Base-by-base conservation (phyloP, 2,329 filamentous ascomycete genomes). In the Cordyceps cicadae region DNA sequence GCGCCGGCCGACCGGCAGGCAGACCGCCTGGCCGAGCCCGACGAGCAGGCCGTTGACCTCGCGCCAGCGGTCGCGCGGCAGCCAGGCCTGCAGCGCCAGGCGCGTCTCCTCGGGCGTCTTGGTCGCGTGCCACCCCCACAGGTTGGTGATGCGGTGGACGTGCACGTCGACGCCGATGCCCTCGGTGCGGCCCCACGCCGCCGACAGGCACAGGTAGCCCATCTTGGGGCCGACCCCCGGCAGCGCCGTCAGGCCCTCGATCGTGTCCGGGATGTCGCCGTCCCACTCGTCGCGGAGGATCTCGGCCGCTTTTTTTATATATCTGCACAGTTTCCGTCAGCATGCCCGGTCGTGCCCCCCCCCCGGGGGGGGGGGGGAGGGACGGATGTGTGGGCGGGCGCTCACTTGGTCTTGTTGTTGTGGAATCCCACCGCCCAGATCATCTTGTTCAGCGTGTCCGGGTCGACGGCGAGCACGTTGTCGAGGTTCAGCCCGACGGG, bases 121-220 rank as follows among this genome's bases (percentile, higher is more conserved):
- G 2, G 88, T 93, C 71, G 84, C 85, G 71, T 95, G 85, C 92
- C 92, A 97, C 3, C 90, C 89, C 92, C 92, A 96, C 32, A 96
- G 78, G 75, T 96, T 96, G 56, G 91, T 93, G 74, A 97, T 95
- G 60, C 92, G 88, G 75, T 96, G 92, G 3, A 97, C 92, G 74
- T 97, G 92, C 5, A 96, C 92, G 72, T 97, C 92, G 54, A 97
- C 92, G 29, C 92, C 92, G 65, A 97, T 96, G 8, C 92, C 92
- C 69, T 85, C 79, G 59, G 82, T 83, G 39, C 78, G 76, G 67
- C 76, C 73, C 83, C 83, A 85, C 81, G 69, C 90, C 0, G 88
- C 88, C 52, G 87, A 88, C 77, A 96, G 84, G 71, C 89, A 93
- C 24, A 97, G 82, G 72, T 94, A 92, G 14, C 88, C 92, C 92